Conservation (phyloP, 441 rosid genomes). For the Monsonia emarginata region DNA sequence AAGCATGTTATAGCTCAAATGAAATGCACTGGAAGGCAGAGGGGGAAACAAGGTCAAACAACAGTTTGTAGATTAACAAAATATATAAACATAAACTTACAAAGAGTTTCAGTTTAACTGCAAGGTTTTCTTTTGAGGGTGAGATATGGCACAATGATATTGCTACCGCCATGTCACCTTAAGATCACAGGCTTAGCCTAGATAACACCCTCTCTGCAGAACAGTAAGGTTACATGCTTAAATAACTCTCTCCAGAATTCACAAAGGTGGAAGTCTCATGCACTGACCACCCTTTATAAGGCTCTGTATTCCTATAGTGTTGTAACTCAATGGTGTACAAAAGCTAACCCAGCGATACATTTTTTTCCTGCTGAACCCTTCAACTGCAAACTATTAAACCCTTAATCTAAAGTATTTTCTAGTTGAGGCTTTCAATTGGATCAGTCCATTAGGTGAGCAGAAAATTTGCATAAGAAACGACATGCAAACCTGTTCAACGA, state of each 20-base stretch:
- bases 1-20: conserved; percentile 96
- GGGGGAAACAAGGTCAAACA: conserved; percentile 4
- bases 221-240: not conserved
- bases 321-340: not conserved
- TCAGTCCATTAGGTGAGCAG: not conserved
- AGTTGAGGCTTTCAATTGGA: not conserved
- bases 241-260: not conserved
- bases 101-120: not conserved
- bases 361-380: not conserved
- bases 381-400: not conserved
- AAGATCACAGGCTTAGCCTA: not conserved
- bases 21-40: conserved; percentile 67
- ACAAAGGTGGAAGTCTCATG: not conserved
- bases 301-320: not conserved
- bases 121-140: not conserved
- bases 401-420: not conserved
- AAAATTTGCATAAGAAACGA: conserved; percentile 3
- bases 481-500: conserved; percentile 73
- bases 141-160: not conserved
- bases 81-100: not conserved
- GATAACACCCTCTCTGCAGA: not conserved
- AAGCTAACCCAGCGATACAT: not conserved
- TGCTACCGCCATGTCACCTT: not conserved
- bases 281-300: not conserved
- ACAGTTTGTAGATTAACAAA: not conserved